Percentiles rank a stretch among this genome's conserved stretches.
phyloP scores from a whole-genome alignment of 768 basidiomycete species.

The Tylopilus vinaceipallidus region DNA sequence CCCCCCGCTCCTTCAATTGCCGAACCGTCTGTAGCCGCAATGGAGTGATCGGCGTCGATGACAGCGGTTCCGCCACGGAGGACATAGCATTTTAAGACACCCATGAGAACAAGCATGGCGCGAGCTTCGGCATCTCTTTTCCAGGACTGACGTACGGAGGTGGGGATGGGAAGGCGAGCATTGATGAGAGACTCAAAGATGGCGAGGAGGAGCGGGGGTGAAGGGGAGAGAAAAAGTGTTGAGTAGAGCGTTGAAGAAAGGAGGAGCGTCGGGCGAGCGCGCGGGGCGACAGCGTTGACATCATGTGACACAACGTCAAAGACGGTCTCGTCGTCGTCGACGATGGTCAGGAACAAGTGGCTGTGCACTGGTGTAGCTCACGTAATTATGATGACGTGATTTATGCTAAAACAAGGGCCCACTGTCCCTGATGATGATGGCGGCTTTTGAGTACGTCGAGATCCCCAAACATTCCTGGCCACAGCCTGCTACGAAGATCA shows the following conservation, averaged over 20 bases:
- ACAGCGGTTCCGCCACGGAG: constrained; percentile 46
- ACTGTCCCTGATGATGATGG: constrained; percentile 15
- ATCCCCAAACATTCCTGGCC: constrained; percentile 35
- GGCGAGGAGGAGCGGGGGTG: constrained; percentile 57
- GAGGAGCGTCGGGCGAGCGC: constrained; percentile 19
- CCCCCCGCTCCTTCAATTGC: constrained; percentile 14
- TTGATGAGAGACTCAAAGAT: constrained; percentile 63
- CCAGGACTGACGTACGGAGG: constrained; percentile 36
- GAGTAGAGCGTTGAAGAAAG: constrained; percentile 47
- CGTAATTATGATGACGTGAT: no score
- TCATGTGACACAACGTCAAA: constrained; percentile 7
- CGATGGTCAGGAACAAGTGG: constrained; percentile 1
- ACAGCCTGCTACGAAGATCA: constrained; percentile 41
- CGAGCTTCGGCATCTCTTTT: constrained; percentile 46
- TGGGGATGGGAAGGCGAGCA: constrained; percentile 48
- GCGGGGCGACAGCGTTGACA: constrained; percentile 11
- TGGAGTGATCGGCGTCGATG: not conserved
- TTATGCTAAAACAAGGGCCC: not conserved
- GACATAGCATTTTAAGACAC: constrained; percentile 67
- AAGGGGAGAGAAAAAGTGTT: constrained; percentile 44
- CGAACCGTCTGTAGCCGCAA: constrained; percentile 29
- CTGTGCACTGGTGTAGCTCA: constrained; percentile 5
- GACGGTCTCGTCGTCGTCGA: constrained; percentile 5
- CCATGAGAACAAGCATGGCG: constrained; percentile 73
- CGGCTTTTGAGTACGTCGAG: constrained; percentile 40